Evolutionary conservation across 1,284 basidiomycete species (phyloP).

Genomic region (Papiliotrema nemorosa): DNA sequence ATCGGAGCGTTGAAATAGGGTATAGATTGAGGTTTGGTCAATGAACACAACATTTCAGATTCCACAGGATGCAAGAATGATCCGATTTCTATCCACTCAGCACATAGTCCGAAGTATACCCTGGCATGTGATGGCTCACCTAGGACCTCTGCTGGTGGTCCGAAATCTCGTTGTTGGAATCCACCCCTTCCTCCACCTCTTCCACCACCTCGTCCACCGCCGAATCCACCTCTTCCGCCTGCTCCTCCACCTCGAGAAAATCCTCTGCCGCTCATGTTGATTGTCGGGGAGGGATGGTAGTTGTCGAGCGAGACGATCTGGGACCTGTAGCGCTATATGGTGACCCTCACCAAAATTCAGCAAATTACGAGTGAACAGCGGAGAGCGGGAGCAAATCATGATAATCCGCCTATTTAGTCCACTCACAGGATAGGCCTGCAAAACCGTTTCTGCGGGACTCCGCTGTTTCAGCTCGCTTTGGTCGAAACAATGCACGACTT

Average conservation of each 20-base stretch:
- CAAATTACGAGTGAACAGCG: too few species aligned
- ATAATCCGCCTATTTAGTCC: too few species aligned
- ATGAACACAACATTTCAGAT: slow-evolving; percentile 94
- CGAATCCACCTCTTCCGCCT: slow-evolving; percentile 24
- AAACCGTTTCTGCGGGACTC: too few species aligned
- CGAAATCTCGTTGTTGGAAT: slow-evolving; percentile 67
- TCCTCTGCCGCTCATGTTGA: slow-evolving; percentile 49
- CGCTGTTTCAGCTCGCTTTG: too few species aligned
- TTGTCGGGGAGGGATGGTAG: slow-evolving; percentile 3
- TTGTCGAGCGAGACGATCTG: too few species aligned
- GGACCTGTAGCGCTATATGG: too few species aligned
- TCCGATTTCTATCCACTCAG: slow-evolving; percentile 65
- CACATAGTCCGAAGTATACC: neutral
- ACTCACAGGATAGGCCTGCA: too few species aligned
- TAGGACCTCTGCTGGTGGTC: slow-evolving; percentile 78
- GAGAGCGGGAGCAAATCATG: neutral
- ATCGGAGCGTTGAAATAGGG: slow-evolving; percentile 99
- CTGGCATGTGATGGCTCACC: too few species aligned
- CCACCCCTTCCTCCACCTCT: slow-evolving; percentile 56
- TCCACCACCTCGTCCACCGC: slow-evolving; percentile 39
- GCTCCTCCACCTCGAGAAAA: slow-evolving; percentile 44
- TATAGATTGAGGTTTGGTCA: slow-evolving; percentile 80
- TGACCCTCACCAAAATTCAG: too few species aligned
- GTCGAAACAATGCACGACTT: too few species aligned
- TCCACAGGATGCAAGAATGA: slow-evolving; percentile 91